Percentiles rank a stretch among this genome's conserved stretches.
These are phyloP conservation scores for Dactylellina leptospora DNA, from an alignment of 2,329 filamentous ascomycete species.

Conservation along the genomic window DNA sequence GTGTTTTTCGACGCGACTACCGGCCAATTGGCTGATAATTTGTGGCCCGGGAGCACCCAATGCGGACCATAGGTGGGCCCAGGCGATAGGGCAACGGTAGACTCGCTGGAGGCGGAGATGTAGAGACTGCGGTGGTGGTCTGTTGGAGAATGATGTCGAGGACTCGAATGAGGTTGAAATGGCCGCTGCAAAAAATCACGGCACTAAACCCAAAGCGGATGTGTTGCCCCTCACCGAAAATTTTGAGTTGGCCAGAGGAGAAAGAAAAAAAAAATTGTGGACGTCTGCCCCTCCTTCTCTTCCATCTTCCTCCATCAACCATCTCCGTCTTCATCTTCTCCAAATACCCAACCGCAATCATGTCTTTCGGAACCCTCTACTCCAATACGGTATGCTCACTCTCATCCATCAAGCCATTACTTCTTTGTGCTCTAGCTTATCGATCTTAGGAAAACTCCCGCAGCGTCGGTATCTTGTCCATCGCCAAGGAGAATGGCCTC, in stretches of 20 bases:
- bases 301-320: conserved; percentile 12
- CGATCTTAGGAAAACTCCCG: conserved; percentile 80
- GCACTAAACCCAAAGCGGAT: conserved; percentile 18
- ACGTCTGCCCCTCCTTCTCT: conserved; percentile 53
- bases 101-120: conserved; percentile 1
- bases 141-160: conserved; percentile 22
- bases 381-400: conserved; percentile 75
- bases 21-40: conserved; percentile 35
- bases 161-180: conserved; percentile 18
- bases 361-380: conserved; percentile 99
- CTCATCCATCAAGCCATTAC: conserved; percentile 49
- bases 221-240: conserved; percentile 45
- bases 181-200: conserved; percentile 37
- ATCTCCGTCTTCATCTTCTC: conserved; percentile 30
- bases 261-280: conserved; percentile 47
- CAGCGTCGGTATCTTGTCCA: conserved; percentile 84
- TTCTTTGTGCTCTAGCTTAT: conserved; percentile 37
- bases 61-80: conserved; percentile 25
- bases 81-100: conserved; percentile 9
- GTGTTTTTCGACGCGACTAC: background rate
- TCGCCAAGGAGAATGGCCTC: conserved; percentile 97
- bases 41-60: conserved; percentile 21
- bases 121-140: conserved; percentile 1
- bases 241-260: conserved; percentile 33
- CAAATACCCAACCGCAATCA: conserved; percentile 66